Evolutionary conservation across 306 rosid species (phyloP).

Genomic region (Cucurbita argyrosperma): DNA sequence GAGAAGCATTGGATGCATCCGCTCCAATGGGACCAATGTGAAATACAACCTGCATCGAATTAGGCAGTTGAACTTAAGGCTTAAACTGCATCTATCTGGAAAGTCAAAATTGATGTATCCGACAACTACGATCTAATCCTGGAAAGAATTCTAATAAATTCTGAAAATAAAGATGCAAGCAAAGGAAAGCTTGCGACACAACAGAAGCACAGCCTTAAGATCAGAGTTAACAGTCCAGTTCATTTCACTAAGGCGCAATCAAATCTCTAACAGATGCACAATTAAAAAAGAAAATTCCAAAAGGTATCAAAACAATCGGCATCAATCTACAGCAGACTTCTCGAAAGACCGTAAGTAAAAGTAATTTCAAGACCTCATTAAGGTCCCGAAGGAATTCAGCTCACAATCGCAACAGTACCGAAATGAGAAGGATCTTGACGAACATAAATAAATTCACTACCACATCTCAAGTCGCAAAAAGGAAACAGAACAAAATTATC

Average conservation of each 20-base stretch:
- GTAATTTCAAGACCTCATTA: neutral
- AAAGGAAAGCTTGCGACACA: neutral
- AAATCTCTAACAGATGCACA: neutral
- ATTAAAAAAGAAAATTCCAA: conserved; percentile 10
- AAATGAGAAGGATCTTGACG: neutral
- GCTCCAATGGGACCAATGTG: conserved; percentile 11
- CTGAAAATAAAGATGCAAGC: neutral
- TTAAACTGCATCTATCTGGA: neutral
- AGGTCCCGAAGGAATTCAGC: neutral
- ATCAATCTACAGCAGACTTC: conserved; percentile 9
- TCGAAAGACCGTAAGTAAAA: conserved; percentile 1
- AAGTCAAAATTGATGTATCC: neutral
- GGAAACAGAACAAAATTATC: neutral
- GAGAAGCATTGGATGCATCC: conserved; percentile 21
- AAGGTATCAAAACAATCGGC: conserved; percentile 4
- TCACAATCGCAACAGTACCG: neutral
- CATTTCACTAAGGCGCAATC: neutral
- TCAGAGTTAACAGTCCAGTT: neutral
- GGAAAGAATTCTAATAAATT: neutral
- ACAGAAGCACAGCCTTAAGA: neutral
- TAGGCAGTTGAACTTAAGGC: neutral
- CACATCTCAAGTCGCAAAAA: neutral
- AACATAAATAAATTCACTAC: neutral
- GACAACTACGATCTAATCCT: neutral
- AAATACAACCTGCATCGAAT: conserved; percentile 33